A percentile compares a stretch with the other conserved stretches of the same genome.
phyloP scores from a whole-genome alignment of 2,329 filamentous ascomycete species.

The Neonectria magnoliae region DNA sequence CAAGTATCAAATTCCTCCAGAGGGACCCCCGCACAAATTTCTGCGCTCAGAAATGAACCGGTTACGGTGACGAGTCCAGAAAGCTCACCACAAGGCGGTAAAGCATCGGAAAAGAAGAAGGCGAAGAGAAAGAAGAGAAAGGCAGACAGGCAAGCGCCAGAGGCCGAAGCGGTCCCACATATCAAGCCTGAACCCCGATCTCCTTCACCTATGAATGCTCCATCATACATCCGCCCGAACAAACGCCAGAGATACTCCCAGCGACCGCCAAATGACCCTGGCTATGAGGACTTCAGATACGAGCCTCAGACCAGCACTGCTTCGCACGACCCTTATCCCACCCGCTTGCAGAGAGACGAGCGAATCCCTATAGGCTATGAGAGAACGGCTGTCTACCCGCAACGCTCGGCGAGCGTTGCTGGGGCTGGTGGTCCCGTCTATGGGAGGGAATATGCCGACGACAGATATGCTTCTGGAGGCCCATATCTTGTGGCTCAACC shows the following conservation, averaged over 20 bases:
- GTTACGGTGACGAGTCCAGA: slow-evolving; percentile 65
- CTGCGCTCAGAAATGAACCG: slow-evolving; percentile 63
- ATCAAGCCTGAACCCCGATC: slow-evolving; percentile 75
- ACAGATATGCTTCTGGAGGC: slow-evolving; percentile 43
- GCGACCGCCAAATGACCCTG: slow-evolving; percentile 48
- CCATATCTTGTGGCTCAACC: slow-evolving; percentile 48
- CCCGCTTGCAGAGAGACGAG: slow-evolving; percentile 43
- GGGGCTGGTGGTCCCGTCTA: slow-evolving; percentile 45
- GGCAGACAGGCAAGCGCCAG: slow-evolving; percentile 60
- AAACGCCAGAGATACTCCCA: slow-evolving; percentile 65
- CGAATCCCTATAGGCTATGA: slow-evolving; percentile 50
- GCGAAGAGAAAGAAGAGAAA: slow-evolving; percentile 64
- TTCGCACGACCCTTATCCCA: slow-evolving; percentile 48
- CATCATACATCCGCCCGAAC: slow-evolving; percentile 62
- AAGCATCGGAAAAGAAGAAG: slow-evolving; percentile 59
- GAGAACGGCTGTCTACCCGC: slow-evolving; percentile 34
- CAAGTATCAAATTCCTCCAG: slow-evolving; percentile 33
- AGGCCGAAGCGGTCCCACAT: slow-evolving; percentile 59
- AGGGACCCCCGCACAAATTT: slow-evolving; percentile 61
- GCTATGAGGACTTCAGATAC: slow-evolving; percentile 53
- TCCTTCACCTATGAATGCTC: slow-evolving; percentile 65
- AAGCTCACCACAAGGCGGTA: slow-evolving; percentile 66
- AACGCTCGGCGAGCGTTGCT: slow-evolving; percentile 38
- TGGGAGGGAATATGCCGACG: slow-evolving; percentile 47
- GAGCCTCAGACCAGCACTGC: slow-evolving; percentile 51